A percentile compares a stretch with the other conserved stretches of the same genome.
phyloP scores from a whole-genome alignment of 495 filamentous ascomycete genomes.

The Hyaloscypha bicolor region DNA sequence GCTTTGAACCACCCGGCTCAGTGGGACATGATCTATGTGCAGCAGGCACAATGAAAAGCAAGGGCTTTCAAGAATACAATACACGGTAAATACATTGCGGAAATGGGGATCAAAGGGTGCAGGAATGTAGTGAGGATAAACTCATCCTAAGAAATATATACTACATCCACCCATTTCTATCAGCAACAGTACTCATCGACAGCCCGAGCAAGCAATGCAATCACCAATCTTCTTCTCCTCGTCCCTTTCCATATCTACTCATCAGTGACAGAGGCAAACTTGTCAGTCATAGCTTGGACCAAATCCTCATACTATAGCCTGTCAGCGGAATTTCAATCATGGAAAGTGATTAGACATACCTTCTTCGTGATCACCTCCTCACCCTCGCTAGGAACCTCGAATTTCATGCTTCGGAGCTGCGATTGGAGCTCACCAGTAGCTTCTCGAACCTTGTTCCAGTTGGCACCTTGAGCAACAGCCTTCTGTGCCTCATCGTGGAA shows the following conservation, averaged over 20 bases:
- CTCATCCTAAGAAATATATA: conserved; percentile 29
- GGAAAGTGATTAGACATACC: conserved; percentile 46
- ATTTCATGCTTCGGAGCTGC: conserved; percentile 88
- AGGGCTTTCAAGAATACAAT: too few species aligned
- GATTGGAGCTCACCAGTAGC: conserved; percentile 84
- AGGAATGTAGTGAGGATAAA: conserved; percentile 29
- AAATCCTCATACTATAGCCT: conserved; percentile 79
- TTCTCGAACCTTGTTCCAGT: conserved; percentile 90
- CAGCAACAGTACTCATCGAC: conserved; percentile 19
- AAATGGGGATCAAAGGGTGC: neutral
- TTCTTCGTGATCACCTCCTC: conserved; percentile 75
- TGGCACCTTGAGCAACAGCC: conserved; percentile 84
- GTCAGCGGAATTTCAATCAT: conserved; percentile 13
- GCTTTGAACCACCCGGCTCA: too few species aligned
- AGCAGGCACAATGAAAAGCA: too few species aligned
- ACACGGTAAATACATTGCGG: neutral
- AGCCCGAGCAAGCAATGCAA: conserved; percentile 25
- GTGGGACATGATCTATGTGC: too few species aligned
- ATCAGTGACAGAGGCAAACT: conserved; percentile 91
- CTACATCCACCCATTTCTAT: conserved; percentile 26
- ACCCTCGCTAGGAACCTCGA: conserved; percentile 83
- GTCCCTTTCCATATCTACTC: conserved; percentile 59
- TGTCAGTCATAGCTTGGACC: conserved; percentile 87
- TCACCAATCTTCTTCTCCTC: conserved; percentile 5
- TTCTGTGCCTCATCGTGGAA: conserved; percentile 98